Evolutionary conservation across 768 basidiomycete genomes (phyloP).

Genomic region (Infundibulicybe gibba): DNA sequence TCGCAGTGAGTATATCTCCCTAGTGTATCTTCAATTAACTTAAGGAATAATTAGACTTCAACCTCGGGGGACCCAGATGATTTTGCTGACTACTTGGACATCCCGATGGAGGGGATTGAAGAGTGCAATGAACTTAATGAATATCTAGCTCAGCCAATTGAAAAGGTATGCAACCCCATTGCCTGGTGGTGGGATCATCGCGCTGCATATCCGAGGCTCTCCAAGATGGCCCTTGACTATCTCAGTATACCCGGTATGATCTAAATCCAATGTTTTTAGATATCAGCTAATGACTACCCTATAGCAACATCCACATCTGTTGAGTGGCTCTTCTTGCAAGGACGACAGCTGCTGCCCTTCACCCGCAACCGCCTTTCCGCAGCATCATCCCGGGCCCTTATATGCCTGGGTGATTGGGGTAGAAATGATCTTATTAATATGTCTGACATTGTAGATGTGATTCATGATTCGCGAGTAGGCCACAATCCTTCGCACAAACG

Average conservation of each 20-base stretch:
- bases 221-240: slow-evolving; percentile 23
- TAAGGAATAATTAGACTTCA: too few species aligned
- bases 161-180: slow-evolving; percentile 5
- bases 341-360: slow-evolving; percentile 15
- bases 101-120: too few species aligned
- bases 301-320: slow-evolving; percentile 18
- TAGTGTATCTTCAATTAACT: too few species aligned
- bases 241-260: slow-evolving; percentile 18
- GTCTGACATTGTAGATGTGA: too few species aligned
- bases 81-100: not conserved
- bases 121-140: slow-evolving; percentile 11
- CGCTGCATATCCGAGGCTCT: slow-evolving; percentile 18
- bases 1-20: too few species aligned
- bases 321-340: slow-evolving; percentile 18
- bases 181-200: too few species aligned
- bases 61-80: not conserved
- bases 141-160: slow-evolving; percentile 15
- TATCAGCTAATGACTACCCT: not conserved
- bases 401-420: slow-evolving; percentile 17
- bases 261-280: not conserved
- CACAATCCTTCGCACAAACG: too few species aligned
- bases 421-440: slow-evolving; percentile 1
- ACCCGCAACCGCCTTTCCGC: slow-evolving; percentile 14
- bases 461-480: too few species aligned
- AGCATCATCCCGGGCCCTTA: slow-evolving; percentile 12